Evolutionary conservation across 306 rosid genomes (phyloP).

Genomic region (Quercus bicolor): DNA sequence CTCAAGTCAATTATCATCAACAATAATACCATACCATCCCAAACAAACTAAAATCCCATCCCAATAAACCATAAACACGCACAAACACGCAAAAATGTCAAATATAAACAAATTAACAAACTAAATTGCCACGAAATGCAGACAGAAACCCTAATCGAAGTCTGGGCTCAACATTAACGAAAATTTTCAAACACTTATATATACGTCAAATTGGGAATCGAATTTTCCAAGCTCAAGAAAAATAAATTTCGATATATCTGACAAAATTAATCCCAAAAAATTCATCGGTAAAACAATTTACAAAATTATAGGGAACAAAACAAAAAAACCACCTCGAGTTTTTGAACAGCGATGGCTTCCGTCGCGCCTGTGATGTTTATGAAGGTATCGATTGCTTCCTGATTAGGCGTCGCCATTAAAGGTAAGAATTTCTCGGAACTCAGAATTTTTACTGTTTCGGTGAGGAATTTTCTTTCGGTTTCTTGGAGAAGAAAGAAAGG

Average conservation of each 20-base stretch:
- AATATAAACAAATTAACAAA: not conserved
- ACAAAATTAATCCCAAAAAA: not conserved
- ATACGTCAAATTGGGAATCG: not conserved
- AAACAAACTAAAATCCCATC: not conserved
- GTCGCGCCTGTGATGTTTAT: constrained; percentile 71
- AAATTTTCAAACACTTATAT: not conserved
- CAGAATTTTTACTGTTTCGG: not conserved
- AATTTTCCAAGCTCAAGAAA: not conserved
- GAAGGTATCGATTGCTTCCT: constrained; percentile 74
- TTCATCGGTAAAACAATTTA: not conserved
- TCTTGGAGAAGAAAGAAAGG: not conserved
- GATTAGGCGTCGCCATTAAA: constrained; percentile 79
- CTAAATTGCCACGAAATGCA: not conserved
- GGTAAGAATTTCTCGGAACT: not conserved
- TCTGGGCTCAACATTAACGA: not conserved
- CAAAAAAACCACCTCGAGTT: constrained; percentile 51
- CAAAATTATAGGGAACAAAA: not conserved
- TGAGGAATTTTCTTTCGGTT: not conserved
- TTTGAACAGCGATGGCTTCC: constrained; percentile 57
- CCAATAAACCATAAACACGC: not conserved
- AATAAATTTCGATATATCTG: not conserved
- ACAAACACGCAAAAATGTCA: not conserved
- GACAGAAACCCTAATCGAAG: not conserved
- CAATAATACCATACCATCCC: not conserved
- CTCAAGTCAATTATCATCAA: not conserved